These are phyloP conservation scores for Nicotiana undulata DNA, from an alignment of 257 asterid species.

Conservation along the genomic window DNA sequence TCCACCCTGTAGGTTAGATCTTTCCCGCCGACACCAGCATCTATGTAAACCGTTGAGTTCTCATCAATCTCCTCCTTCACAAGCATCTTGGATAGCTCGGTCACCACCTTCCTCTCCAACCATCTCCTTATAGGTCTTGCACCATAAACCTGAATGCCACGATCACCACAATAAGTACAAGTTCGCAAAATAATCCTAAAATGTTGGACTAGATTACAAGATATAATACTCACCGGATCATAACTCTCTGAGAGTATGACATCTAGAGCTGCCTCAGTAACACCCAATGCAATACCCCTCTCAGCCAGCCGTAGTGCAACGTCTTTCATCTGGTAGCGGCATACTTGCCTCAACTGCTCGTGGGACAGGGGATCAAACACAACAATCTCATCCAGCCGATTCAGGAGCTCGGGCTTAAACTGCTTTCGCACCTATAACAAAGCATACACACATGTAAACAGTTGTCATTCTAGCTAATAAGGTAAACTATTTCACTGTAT, in stretches of 20 bases:
- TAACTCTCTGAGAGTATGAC: constrained; percentile 65
- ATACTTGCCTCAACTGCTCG: constrained; percentile 71
- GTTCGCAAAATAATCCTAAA: too few relatives aligned
- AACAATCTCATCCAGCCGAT: constrained; percentile 78
- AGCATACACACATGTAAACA: not conserved
- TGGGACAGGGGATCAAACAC: constrained; percentile 85
- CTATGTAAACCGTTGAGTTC: constrained; percentile 69
- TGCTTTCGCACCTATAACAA: constrained; percentile 60
- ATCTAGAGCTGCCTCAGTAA: constrained; percentile 66
- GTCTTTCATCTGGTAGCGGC: constrained; percentile 74
- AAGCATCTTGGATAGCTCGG: constrained; percentile 76
- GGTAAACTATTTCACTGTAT: not conserved
- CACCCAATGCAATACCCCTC: constrained; percentile 85
- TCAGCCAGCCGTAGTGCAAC: constrained; percentile 78
- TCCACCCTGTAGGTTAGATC: constrained; percentile 52
- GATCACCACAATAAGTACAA: too few relatives aligned
- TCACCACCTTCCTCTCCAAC: constrained; percentile 86
- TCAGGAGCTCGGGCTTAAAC: constrained; percentile 84
- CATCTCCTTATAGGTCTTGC: constrained; percentile 91
- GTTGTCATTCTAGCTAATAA: not conserved
- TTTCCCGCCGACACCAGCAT: constrained; percentile 35
- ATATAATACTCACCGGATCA: constrained; percentile 53
- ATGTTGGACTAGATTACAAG: too few relatives aligned
- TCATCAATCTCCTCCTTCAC: constrained; percentile 78
- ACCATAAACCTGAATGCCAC: constrained; percentile 48